phyloP scores from a whole-genome alignment of 495 filamentous ascomycete species.

The Recurvomyces mirabilis region DNA sequence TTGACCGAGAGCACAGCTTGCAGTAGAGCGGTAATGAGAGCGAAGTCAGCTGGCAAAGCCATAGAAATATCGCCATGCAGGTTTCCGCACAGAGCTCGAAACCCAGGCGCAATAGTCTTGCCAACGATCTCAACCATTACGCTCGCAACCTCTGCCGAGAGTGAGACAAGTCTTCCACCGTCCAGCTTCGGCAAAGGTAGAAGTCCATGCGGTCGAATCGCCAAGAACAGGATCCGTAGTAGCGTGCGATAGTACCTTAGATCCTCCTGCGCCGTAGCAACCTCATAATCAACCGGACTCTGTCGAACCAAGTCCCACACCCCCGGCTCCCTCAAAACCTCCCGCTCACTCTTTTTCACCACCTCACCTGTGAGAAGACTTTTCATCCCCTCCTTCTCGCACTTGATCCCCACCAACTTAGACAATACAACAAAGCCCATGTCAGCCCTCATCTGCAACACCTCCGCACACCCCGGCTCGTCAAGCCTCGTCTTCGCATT shows the following conservation, averaged over 20 bases:
- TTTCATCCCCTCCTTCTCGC: conserved; percentile 48
- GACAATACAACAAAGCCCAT: conserved; percentile 68
- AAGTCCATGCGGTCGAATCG: conserved; percentile 51
- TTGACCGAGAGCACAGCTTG: conserved; percentile 70
- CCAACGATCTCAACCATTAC: conserved; percentile 62
- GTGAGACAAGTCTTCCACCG: background rate
- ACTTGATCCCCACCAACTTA: conserved; percentile 53
- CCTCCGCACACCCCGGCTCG: conserved; percentile 58
- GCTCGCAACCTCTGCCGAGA: conserved; percentile 34
- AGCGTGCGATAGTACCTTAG: conserved; percentile 69
- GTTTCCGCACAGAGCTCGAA: conserved; percentile 61
- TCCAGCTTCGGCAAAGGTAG: conserved; percentile 18
- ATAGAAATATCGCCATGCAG: conserved; percentile 46
- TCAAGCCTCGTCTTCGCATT: conserved; percentile 56
- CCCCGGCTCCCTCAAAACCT: conserved; percentile 22
- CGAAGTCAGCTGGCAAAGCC: conserved; percentile 53
- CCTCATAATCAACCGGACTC: conserved; percentile 54
- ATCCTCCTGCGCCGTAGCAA: conserved; percentile 46
- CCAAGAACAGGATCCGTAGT: conserved; percentile 73
- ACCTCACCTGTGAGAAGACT: conserved; percentile 39
- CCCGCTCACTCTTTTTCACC: background rate
- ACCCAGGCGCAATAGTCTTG: conserved; percentile 66
- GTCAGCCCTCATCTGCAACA: conserved; percentile 61
- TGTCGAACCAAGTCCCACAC: conserved; percentile 57
- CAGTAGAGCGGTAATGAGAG: conserved; percentile 78